Evolutionary conservation across 768 basidiomycete species (phyloP), one percentile per base, ranked within the genome.

Genomic region (Agrocybe pediades): DNA sequence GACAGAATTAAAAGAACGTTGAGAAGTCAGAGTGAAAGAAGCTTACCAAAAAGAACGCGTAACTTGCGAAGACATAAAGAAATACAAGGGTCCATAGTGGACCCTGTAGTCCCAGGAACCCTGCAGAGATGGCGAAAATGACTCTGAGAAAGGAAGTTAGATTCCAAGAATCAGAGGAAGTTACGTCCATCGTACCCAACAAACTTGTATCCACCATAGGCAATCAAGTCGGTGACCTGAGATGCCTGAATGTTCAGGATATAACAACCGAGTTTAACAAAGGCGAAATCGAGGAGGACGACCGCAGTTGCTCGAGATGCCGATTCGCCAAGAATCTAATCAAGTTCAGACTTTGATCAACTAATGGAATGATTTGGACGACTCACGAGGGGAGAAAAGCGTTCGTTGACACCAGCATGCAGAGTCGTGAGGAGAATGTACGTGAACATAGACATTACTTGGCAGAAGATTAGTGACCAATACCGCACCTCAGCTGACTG

Each of bases 121-220:
- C 83, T 0, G 82, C 84, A 1, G 91, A 67, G n/a, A 97, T 73
- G 2, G 90, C 86, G 11, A 88, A 71, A 60, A 97, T 95, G 36
- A 98, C 92, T 1, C 95, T 95, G 56, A 19, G 5, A 15, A 30
- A 3, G 2, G 19, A n/a, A 25, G 13, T 27, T 27, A 47, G 27
- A 46, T 26, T 26, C 2, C n/a, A 53, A 24, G 44, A 26, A n/a
- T 23, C n/a, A 8, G 16, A 19, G 13, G 26, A 16, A 17, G 30
- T 24, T 11, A 19, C 16, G 53, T 23, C 15, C 1, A 2, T 73
- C 86, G 24, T 58, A 94, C 93, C 93, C 96, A 24, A 98, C 92
- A 62, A 99, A 98, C 66, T 99, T 98, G 74, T 98, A 98, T 0
- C 97, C 96, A 4, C 88, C 90, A 66, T 98, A 98, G 0, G 95